These are phyloP conservation scores for Sarocladium brachiariae DNA, from an alignment of 2,329 filamentous ascomycete genomes.

Conservation along the genomic window DNA sequence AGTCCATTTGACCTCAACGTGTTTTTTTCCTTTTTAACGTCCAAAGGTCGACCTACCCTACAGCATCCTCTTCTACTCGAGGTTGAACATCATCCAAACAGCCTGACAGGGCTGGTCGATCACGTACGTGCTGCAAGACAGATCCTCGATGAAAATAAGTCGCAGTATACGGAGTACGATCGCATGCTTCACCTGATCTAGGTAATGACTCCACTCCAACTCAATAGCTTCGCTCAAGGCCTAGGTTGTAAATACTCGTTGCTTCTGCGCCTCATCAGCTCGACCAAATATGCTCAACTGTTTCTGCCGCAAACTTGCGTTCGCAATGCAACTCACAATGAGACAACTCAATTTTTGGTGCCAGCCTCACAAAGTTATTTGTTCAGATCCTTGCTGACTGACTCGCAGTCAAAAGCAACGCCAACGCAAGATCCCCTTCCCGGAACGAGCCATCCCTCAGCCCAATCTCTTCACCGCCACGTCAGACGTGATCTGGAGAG, in stretches of 20 bases:
- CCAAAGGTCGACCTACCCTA: too few species aligned
- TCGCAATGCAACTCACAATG: neutral
- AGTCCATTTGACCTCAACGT: too few species aligned
- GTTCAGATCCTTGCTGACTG: slow-evolving; percentile 4
- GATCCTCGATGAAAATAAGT: neutral
- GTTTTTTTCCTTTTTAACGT: too few species aligned
- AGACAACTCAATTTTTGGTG: slow-evolving; percentile 3
- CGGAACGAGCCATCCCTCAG: neutral
- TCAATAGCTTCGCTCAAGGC: neutral
- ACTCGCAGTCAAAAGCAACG: slow-evolving; percentile 8
- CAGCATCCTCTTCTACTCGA: too few species aligned
- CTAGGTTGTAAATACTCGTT: neutral
- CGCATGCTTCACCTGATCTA: slow-evolving; percentile 3
- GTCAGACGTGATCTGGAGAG: neutral
- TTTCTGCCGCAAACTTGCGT: slow-evolving; percentile 7
- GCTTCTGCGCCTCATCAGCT: slow-evolving; percentile 1
- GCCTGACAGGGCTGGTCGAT: neutral
- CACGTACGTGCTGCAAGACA: neutral
- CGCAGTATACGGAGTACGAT: neutral
- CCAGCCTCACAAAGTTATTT: slow-evolving; percentile 6
- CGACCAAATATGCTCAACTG: neutral
- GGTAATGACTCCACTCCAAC: neutral
- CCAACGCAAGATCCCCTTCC: slow-evolving; percentile 1
- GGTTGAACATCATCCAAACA: too few species aligned
- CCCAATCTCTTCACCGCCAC: slow-evolving; percentile 7